Conservation (phyloP, 768 basidiomycete genomes). For the Mycena vitilis region DNA sequence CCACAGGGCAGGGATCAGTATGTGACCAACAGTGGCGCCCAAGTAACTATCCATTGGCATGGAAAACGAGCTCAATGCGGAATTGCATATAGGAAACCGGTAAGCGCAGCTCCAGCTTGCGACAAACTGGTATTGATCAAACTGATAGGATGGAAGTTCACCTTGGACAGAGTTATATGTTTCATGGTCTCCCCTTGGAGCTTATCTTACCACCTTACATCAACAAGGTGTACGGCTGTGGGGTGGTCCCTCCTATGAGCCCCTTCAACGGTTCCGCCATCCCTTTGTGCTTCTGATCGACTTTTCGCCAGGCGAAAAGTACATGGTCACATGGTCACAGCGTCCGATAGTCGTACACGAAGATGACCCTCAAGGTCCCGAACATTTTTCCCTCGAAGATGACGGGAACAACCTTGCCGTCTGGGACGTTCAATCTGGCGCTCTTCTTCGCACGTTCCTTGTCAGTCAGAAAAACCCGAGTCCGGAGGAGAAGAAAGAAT, state of each 20-base stretch:
- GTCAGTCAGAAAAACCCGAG: slow-evolving; percentile 68
- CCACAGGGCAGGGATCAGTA: slow-evolving; percentile 95
- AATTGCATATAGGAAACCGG: slow-evolving; percentile 76
- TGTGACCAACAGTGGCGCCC: slow-evolving; percentile 92
- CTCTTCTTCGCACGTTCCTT: slow-evolving; percentile 92
- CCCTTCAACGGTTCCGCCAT: slow-evolving; percentile 92
- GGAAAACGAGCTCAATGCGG: slow-evolving; percentile 90
- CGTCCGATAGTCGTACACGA: slow-evolving; percentile 91
- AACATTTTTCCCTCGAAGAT: slow-evolving; percentile 91
- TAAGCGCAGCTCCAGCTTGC: slow-evolving; percentile 49
- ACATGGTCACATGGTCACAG: slow-evolving; percentile 97
- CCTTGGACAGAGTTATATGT: slow-evolving; percentile 93
- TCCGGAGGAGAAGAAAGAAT: slow-evolving; percentile 76
- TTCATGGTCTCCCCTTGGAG: slow-evolving; percentile 98
- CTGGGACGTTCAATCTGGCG: slow-evolving; percentile 98
- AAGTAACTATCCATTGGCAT: slow-evolving; percentile 93
- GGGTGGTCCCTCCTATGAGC: slow-evolving; percentile 93
- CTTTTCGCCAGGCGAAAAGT: slow-evolving; percentile 97
- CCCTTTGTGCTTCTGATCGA: slow-evolving; percentile 95
- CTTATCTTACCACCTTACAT: slow-evolving; percentile 92
- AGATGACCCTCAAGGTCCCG: slow-evolving; percentile 82
- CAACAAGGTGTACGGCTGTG: slow-evolving; percentile 95
- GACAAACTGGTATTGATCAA: not conserved
- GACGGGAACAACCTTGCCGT: slow-evolving; percentile 97
- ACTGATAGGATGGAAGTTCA: slow-evolving; percentile 12